phyloP scores from a whole-genome alignment of 345 rosid genomes.

The Psidium friedrichsthalianum region DNA sequence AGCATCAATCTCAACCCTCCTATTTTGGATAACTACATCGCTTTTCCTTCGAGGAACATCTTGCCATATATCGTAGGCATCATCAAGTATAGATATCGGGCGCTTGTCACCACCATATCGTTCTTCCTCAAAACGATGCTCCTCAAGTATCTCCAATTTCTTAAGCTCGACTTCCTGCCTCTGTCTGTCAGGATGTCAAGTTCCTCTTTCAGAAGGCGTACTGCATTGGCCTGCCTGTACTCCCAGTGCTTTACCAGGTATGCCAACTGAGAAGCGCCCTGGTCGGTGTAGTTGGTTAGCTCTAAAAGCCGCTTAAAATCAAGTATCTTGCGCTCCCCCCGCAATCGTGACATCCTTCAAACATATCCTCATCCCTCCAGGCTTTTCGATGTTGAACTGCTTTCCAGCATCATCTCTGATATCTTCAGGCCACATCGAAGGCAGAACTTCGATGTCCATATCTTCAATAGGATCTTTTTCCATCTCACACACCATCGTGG shows the following conservation, averaged over 20 bases:
- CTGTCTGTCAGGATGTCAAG: slow-evolving; percentile 64
- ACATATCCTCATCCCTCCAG: slow-evolving; percentile 76
- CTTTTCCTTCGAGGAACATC: slow-evolving; percentile 43
- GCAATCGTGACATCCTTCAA: slow-evolving; percentile 71
- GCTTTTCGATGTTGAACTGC: slow-evolving; percentile 79
- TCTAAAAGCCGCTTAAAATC: slow-evolving; percentile 58
- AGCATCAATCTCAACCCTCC: slow-evolving; percentile 51
- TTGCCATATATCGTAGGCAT: slow-evolving; percentile 34
- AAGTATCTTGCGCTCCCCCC: slow-evolving; percentile 38
- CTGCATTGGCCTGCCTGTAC: slow-evolving; percentile 69
- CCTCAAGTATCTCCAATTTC: slow-evolving; percentile 77
- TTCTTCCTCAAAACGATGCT: slow-evolving; percentile 67
- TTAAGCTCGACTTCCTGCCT: slow-evolving; percentile 78
- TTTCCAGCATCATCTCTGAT: slow-evolving; percentile 54
- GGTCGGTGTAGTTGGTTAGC: slow-evolving; percentile 47
- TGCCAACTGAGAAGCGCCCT: slow-evolving; percentile 74
- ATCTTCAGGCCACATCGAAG: slow-evolving; percentile 97
- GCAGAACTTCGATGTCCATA: slow-evolving; percentile 70
- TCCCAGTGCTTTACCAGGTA: slow-evolving; percentile 87
- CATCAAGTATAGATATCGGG: slow-evolving; percentile 51
- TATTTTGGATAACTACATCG: slow-evolving; percentile 33
- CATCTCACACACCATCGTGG: slow-evolving; percentile 40
- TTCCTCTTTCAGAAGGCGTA: slow-evolving; percentile 71
- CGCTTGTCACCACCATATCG: slow-evolving; percentile 41
- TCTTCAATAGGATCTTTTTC: slow-evolving; percentile 61